Evolutionary conservation across 106 monocot species (phyloP).

Genomic region (Vanilla planifolia): DNA sequence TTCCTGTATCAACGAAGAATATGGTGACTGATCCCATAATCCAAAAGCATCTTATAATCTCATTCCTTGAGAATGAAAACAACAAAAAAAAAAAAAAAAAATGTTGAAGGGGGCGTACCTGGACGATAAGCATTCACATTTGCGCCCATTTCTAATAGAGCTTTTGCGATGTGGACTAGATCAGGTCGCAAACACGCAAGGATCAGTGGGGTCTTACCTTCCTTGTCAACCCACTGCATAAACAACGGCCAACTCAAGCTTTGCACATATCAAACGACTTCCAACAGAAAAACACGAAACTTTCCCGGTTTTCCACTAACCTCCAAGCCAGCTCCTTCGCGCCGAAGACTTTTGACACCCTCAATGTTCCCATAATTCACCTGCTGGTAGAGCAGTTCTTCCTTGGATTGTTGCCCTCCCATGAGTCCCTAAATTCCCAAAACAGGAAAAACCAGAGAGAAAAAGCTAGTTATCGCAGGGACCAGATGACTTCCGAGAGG

Average conservation of each 20-base stretch:
- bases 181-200: conserved; percentile 67
- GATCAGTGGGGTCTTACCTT: conserved; percentile 88
- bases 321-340: conserved; percentile 77
- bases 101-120: conserved; percentile 27
- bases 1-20: too few relatives aligned
- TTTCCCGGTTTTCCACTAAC: conserved; percentile 13
- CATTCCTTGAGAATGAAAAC: too few relatives aligned
- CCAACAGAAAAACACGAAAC: not conserved
- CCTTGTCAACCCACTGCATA: conserved; percentile 80
- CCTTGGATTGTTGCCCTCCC: conserved; percentile 83
- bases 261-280: not conserved
- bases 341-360: conserved; percentile 51
- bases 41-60: too few relatives aligned
- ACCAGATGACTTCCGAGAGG: not conserved
- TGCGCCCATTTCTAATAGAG: conserved; percentile 79
- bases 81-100: not conserved
- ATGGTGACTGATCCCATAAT: not conserved
- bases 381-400: conserved; percentile 71
- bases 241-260: not conserved
- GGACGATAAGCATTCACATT: conserved; percentile 90
- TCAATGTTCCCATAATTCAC: conserved; percentile 65
- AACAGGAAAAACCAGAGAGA: not conserved
- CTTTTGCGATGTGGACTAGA: conserved; percentile 43
- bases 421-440: conserved; percentile 17
- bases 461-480: too few relatives aligned